Percentiles rank a stretch among this genome's conserved stretches.
Evolutionary conservation across 2,329 filamentous ascomycete species (phyloP).

Genomic region (Ceratocystis huliohia): DNA sequence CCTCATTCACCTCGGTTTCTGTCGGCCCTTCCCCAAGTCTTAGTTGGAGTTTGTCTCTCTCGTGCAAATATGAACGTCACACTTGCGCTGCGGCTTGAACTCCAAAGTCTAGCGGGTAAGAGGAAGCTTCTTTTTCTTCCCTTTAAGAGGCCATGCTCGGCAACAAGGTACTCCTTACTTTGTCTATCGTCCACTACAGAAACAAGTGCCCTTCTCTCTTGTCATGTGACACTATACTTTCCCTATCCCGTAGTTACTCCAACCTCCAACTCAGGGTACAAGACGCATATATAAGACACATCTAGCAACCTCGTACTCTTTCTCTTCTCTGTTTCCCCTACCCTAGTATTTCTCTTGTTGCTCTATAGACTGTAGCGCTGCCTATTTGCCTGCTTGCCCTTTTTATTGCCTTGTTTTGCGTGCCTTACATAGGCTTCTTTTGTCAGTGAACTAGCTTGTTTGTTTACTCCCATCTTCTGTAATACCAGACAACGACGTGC

Average conservation of each 20-base stretch:
- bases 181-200: neutral
- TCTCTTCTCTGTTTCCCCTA: neutral
- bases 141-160: neutral
- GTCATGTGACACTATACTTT: neutral
- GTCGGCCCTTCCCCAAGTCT: neutral
- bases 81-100: neutral
- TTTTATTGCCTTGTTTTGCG: neutral
- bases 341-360: neutral
- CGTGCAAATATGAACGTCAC: neutral
- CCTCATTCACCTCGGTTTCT: neutral
- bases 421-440: neutral
- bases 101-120: neutral
- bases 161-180: neutral
- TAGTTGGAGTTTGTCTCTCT: constrained; percentile 4
- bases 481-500: neutral
- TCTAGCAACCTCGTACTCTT: neutral
- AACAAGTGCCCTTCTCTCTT: neutral
- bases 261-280: neutral
- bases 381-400: neutral
- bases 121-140: neutral
- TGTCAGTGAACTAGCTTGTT: neutral
- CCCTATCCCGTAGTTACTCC: neutral
- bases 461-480: neutral
- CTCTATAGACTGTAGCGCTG: neutral
- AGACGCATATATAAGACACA: neutral